Evolutionary conservation across 495 filamentous ascomycete species (phyloP).

Genomic region (Penicillium fimorum): DNA sequence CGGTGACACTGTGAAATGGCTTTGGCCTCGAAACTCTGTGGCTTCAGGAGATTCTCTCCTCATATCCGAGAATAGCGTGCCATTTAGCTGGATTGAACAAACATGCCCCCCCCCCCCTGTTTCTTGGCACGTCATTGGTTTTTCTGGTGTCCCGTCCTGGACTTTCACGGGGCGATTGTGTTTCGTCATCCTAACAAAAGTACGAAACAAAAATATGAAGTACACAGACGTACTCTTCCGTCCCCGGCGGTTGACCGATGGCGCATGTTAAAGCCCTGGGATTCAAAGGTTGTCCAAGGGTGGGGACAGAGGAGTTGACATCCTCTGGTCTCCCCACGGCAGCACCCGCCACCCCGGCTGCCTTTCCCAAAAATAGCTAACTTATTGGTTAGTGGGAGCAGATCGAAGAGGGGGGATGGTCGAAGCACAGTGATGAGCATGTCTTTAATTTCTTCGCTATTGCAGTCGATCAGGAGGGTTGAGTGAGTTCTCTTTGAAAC

Average conservation of each 20-base stretch:
- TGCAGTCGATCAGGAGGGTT: slow-evolving; percentile 11
- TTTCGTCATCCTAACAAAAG: neutral
- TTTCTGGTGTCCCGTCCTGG: neutral
- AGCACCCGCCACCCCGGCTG: slow-evolving; percentile 22
- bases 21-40: neutral
- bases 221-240: neutral
- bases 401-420: neutral
- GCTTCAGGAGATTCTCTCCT: neutral
- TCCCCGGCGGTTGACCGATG: neutral
- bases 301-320: neutral
- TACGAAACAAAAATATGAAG: neutral
- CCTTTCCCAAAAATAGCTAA: slow-evolving; percentile 20
- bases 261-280: neutral
- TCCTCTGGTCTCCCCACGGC: slow-evolving; percentile 11
- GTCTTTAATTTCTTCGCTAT: neutral
- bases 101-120: neutral
- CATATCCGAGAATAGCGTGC: slow-evolving; percentile 3
- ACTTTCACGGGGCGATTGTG: neutral
- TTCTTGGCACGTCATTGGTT: neutral
- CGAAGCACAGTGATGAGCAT: neutral
- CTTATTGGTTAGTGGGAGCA: slow-evolving; percentile 6
- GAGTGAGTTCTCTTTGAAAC: neutral
- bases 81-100: neutral
- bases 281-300: neutral
- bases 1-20: neutral